Evolutionary conservation across 257 asterid species (phyloP).

Genomic region (Lantana camara): DNA sequence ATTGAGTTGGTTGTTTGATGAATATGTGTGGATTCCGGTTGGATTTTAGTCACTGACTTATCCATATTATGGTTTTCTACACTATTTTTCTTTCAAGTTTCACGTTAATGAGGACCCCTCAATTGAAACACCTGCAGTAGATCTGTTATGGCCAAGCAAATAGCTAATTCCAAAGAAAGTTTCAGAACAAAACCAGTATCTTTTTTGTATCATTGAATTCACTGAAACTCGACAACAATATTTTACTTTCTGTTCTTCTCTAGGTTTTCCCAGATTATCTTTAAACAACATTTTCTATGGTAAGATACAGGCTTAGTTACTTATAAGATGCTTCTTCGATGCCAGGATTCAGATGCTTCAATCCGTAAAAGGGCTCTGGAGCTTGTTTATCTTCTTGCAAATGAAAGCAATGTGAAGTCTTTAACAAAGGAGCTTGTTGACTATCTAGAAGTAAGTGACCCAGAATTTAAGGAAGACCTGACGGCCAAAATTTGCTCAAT

Average conservation of each 20-base stretch:
- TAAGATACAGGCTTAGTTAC: constrained; percentile 9
- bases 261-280: constrained; percentile 17
- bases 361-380: constrained; percentile 97
- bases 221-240: constrained; percentile 5
- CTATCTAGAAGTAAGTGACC: constrained; percentile 85
- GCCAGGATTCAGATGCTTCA: constrained; percentile 98
- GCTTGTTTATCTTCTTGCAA: constrained; percentile 86
- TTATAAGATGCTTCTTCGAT: constrained; percentile 31
- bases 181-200: constrained; percentile 11
- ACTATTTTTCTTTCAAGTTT: constrained; percentile 15
- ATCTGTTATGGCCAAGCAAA: no score
- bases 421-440: constrained; percentile 91
- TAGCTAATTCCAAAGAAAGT: no score
- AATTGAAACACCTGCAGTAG: neutral
- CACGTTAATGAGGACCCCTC: neutral
- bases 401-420: constrained; percentile 86
- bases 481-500: constrained; percentile 93
- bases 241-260: constrained; percentile 13
- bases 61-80: neutral
- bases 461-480: constrained; percentile 90
- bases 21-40: constrained; percentile 10
- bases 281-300: constrained; percentile 9
- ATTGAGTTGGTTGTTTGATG: neutral
- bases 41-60: neutral
- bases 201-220: constrained; percentile 2